phyloP scores from a whole-genome alignment of 768 basidiomycete genomes.

The Amanita exitialis region DNA sequence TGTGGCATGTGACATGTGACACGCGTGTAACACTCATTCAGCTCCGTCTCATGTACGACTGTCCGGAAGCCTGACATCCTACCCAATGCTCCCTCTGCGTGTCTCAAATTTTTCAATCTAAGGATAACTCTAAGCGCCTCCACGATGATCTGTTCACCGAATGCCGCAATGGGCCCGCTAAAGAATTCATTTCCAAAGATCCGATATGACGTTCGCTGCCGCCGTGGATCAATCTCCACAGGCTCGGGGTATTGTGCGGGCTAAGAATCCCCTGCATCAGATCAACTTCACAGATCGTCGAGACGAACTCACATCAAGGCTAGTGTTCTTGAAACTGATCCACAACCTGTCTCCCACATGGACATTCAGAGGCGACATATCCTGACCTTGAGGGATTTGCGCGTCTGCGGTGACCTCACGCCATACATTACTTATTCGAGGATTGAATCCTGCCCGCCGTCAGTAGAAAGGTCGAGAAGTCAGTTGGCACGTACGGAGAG shows the following conservation, averaged over 20 bases:
- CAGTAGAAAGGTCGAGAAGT: not conserved
- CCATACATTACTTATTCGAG: constrained; percentile 33
- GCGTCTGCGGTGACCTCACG: constrained; percentile 23
- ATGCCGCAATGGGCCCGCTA: constrained; percentile 25
- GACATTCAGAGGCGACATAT: constrained; percentile 21
- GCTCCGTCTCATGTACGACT: constrained; percentile 23
- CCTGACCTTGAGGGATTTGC: constrained; percentile 24
- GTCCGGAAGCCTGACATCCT: constrained; percentile 21
- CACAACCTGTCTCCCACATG: constrained; percentile 32
- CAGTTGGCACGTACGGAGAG: constrained; percentile 29
- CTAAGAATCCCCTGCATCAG: constrained; percentile 11
- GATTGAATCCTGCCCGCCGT: constrained; percentile 20
- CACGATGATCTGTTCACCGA: constrained; percentile 26
- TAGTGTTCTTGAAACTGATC: constrained; percentile 31
- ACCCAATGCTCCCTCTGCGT: constrained; percentile 35
- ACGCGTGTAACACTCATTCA: too few relatives aligned
- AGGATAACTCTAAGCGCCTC: constrained; percentile 39
- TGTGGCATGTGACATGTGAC: too few relatives aligned
- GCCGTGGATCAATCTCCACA: constrained; percentile 24
- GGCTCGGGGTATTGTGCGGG: constrained; percentile 34
- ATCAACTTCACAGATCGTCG: not conserved
- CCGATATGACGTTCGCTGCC: constrained; percentile 21
- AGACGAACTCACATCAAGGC: constrained; percentile 26
- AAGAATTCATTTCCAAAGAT: constrained; percentile 30
- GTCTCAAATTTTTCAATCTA: constrained; percentile 31